These are phyloP conservation scores for Suillus tomentosus DNA, from an alignment of 768 basidiomycete genomes.

Conservation along the genomic window DNA sequence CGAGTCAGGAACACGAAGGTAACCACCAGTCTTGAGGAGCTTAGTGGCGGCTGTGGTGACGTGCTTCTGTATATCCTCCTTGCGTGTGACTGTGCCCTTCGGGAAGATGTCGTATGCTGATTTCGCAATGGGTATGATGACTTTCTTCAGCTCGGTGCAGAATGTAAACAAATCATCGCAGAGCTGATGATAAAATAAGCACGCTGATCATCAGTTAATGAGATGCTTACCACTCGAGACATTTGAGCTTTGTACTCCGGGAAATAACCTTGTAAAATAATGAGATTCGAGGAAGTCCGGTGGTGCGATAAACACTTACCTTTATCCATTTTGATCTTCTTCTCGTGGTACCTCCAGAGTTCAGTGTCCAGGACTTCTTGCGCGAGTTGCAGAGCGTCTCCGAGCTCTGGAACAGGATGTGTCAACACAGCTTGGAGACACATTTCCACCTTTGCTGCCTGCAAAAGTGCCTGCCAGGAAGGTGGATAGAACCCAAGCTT, in stretches of 20 bases:
- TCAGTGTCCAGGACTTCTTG: neutral
- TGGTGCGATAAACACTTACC: too few species aligned
- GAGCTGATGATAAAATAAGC: neutral
- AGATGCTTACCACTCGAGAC: neutral
- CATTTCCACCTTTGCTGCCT: neutral
- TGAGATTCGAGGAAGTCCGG: too few species aligned
- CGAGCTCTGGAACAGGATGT: neutral
- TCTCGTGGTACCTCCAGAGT: neutral
- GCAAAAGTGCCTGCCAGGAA: neutral
- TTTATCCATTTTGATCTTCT: too few species aligned
- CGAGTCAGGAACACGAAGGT: too few species aligned
- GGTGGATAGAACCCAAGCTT: neutral
- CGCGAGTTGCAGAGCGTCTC: neutral
- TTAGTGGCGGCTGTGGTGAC: too few species aligned
- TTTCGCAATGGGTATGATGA: neutral
- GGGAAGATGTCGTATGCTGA: neutral
- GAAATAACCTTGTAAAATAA: too few species aligned
- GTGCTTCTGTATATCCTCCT: neutral
- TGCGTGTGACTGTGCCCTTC: neutral
- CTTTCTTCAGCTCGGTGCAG: neutral
- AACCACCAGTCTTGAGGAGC: too few species aligned
- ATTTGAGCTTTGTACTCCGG: neutral
- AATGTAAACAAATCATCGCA: neutral
- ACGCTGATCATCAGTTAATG: neutral
- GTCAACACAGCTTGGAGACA: neutral